Evolutionary conservation across 139 green algal species (phyloP).

Genomic region (Asterochloris sp.): DNA sequence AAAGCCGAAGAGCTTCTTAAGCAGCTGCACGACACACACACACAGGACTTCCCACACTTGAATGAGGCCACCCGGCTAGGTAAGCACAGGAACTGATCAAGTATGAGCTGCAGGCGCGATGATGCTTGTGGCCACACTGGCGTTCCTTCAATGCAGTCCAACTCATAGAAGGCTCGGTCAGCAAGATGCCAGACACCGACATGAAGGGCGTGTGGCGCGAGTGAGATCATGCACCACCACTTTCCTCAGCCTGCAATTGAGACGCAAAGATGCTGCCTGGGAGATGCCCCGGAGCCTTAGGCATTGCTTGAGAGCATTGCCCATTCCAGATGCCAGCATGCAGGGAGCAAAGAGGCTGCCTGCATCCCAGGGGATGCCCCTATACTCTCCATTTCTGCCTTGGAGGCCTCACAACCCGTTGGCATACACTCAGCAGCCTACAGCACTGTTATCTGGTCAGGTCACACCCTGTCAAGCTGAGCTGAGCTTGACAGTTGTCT

Average conservation of each 20-base stretch:
- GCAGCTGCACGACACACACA: not conserved
- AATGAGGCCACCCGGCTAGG: conserved; percentile 15
- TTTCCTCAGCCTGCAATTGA: no score
- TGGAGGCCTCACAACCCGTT: no score
- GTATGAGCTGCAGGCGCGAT: not conserved
- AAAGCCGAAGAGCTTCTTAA: conserved; percentile 8
- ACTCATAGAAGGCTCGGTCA: conserved; percentile 9
- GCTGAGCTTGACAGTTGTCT: no score
- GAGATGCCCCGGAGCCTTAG: no score
- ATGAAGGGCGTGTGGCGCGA: conserved; percentile 17
- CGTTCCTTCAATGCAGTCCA: conserved; percentile 2
- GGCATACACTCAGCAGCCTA: no score
- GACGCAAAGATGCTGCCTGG: no score
- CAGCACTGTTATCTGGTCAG: no score
- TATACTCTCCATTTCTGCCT: no score
- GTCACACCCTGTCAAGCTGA: not conserved
- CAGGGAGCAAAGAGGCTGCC: no score
- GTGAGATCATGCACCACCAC: not conserved
- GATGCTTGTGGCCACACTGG: not conserved
- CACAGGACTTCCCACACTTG: conserved; percentile 6
- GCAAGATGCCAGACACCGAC: conserved; percentile 10
- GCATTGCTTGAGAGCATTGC: no score
- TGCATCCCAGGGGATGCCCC: no score
- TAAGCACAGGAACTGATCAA: not conserved
- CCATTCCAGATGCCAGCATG: no score